Evolutionary conservation across 2,329 filamentous ascomycete species (phyloP), one percentile per base, ranked within the genome.

Genomic region (Fusarium sp.): DNA sequence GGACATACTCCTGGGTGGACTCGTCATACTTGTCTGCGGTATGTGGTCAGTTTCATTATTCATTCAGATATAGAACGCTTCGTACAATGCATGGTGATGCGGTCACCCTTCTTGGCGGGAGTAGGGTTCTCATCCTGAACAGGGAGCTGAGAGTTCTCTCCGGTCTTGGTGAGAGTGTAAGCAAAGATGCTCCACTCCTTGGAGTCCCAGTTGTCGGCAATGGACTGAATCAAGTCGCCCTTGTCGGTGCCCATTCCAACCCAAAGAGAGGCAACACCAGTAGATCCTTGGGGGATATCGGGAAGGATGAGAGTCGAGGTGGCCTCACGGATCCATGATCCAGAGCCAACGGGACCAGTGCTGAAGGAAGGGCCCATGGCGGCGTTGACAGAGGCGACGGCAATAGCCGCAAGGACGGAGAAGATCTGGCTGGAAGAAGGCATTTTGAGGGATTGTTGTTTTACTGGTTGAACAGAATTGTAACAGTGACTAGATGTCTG

Each of bases 231-330:
- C 71, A 84, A 65, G 56, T 83, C 79, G 24, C 79, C 81, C n/a
- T 78, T 78, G 6, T 78, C 80, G 6, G 81, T 83, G 6, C 81
- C 82, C 81, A 83, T 83, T 14, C 83, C 82, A 17, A 83, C 79
- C 83, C 82, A 84, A 19, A 84, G 75, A 7, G 80, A 81, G 20
- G 79, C 67, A 54, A 78, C 76, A 30, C 80, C 79, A 7, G 72
- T 73, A 39, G 75, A 76, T 35, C 76, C 75, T 33, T 71, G 77
- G 3, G 82, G 81, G 2, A 71, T 67, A 0, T 76, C 70, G 6
- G 82, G 82, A 6, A 83, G 75, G 17, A 81, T 70, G 17, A 84
- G 75, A 7, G 81, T 84, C 3, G 82, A 79, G 17, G 75, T 80
- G 5, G 82, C 75, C 61, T 82, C 79, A 26, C 79, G 76, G 68